Evolutionary conservation across 768 basidiomycete species (phyloP).

Genomic region (Fistulinella prunicolor): DNA sequence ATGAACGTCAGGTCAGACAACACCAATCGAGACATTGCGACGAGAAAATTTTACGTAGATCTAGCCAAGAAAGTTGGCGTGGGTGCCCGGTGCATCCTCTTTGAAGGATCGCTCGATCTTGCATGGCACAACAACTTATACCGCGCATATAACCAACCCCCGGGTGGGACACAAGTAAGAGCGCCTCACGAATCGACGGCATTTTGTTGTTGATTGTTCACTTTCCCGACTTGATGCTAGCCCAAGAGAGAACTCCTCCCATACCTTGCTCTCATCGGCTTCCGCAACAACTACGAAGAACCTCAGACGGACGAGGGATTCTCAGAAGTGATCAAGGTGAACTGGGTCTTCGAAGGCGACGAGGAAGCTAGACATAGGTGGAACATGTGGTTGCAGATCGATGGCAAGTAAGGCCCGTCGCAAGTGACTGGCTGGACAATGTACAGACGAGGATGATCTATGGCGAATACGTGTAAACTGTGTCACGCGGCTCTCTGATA

Average conservation of each 20-base stretch:
- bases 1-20: constrained; percentile 56
- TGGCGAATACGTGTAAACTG: constrained; percentile 1
- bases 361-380: constrained; percentile 69
- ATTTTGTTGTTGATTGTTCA: background rate
- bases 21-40: constrained; percentile 76
- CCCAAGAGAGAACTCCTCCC: constrained; percentile 53
- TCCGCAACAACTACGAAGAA: constrained; percentile 60
- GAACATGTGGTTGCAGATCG: constrained; percentile 85
- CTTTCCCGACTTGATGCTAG: constrained; percentile 28
- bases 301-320: constrained; percentile 73
- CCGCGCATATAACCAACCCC: constrained; percentile 63
- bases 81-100: constrained; percentile 67
- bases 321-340: constrained; percentile 67
- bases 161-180: constrained; percentile 21
- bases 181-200: background rate
- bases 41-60: constrained; percentile 69
- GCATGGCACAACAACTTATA: constrained; percentile 95
- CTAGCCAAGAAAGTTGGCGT: constrained; percentile 56
- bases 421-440: background rate
- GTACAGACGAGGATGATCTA: constrained; percentile 9
- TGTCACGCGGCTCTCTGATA: too few species aligned
- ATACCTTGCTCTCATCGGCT: constrained; percentile 56
- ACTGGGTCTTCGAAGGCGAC: constrained; percentile 77
- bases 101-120: constrained; percentile 72
- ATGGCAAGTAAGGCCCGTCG: constrained; percentile 50